These are phyloP conservation scores for Penicillium chermesinum DNA, from an alignment of 495 filamentous ascomycete genomes.

Conservation along the genomic window DNA sequence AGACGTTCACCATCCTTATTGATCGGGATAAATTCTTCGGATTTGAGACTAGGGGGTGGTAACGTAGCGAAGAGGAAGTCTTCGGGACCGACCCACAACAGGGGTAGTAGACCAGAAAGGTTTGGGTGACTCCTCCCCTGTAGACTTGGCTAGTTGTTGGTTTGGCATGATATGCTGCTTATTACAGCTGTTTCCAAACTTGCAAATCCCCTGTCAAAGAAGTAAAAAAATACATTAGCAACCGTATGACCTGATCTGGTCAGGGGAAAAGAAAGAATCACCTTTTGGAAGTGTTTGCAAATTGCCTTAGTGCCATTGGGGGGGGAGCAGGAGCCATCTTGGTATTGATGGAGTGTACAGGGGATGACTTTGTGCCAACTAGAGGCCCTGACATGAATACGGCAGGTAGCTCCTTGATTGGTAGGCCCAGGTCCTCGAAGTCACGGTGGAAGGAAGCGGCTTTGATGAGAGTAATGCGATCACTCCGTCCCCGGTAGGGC, in stretches of 20 bases:
- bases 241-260: neutral
- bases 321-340: conserved; percentile 4
- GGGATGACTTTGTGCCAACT: conserved; percentile 13
- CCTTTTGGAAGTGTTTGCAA: conserved; percentile 41
- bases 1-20: conserved; percentile 42
- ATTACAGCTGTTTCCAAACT: conserved; percentile 32
- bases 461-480: conserved; percentile 52
- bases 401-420: conserved; percentile 38
- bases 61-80: conserved; percentile 24
- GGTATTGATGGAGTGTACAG: conserved; percentile 3
- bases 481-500: conserved; percentile 40
- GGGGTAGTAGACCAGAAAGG: conserved; percentile 15
- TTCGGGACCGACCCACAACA: conserved; percentile 18
- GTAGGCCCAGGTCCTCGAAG: conserved; percentile 32
- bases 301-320: conserved; percentile 21
- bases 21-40: conserved; percentile 34
- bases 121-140: conserved; percentile 11
- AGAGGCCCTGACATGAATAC: conserved; percentile 39
- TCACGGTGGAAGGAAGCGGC: conserved; percentile 34
- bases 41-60: conserved; percentile 18
- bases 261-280: conserved; percentile 4
- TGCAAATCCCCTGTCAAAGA: conserved; percentile 36
- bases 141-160: neutral
- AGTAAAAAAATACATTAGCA: neutral
- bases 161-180: conserved; percentile 31